These are phyloP conservation scores for Adenanthera pavonina DNA, from an alignment of 306 rosid genomes.

Conservation along the genomic window DNA sequence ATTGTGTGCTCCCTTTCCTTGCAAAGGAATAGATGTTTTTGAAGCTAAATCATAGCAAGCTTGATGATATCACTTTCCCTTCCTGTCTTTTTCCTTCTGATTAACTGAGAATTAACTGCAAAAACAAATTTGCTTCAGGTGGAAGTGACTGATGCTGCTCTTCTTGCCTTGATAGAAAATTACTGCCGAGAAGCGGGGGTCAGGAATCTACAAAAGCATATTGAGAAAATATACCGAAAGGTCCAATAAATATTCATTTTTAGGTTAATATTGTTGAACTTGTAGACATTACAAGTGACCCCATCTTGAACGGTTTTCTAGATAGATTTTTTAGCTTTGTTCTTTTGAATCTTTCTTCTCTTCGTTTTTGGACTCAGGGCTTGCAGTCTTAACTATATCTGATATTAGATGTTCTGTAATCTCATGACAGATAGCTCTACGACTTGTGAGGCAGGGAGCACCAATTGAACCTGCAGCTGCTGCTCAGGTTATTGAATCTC, in stretches of 20 bases:
- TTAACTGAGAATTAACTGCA: slow-evolving; percentile 20
- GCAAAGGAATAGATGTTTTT: slow-evolving; percentile 22
- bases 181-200: slow-evolving; percentile 96
- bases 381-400: not conserved
- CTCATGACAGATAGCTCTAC: slow-evolving; percentile 85
- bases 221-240: slow-evolving; percentile 94
- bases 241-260: slow-evolving; percentile 47
- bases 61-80: slow-evolving; percentile 18
- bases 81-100: not conserved
- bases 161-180: slow-evolving; percentile 84
- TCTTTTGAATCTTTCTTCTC: not conserved
- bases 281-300: not conserved
- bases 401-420: slow-evolving; percentile 38
- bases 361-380: not conserved
- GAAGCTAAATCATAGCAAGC: slow-evolving; percentile 13
- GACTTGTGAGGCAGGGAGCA: slow-evolving; percentile 78
- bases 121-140: slow-evolving; percentile 60
- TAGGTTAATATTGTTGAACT: slow-evolving; percentile 21
- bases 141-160: slow-evolving; percentile 84
- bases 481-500: slow-evolving; percentile 44
- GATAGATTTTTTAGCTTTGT: slow-evolving; percentile 13
- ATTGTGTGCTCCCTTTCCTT: slow-evolving; percentile 25
- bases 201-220: slow-evolving; percentile 93
- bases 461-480: slow-evolving; percentile 46
- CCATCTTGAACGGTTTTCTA: slow-evolving; percentile 20